Conservation (phyloP, 768 basidiomycete species). For the Pleurotus tuoliensis region DNA sequence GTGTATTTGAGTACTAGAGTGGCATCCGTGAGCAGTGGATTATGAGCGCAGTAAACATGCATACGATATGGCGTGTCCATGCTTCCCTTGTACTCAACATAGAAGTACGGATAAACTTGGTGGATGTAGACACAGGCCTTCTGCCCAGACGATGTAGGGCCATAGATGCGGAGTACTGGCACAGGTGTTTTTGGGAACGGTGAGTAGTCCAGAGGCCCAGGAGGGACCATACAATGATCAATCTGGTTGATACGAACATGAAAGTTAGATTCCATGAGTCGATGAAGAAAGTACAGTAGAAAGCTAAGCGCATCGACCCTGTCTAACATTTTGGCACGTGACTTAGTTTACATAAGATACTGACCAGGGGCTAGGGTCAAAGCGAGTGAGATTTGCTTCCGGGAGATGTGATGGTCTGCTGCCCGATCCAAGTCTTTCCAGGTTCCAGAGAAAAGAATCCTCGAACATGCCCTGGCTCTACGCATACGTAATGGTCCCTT, state of each 20-base stretch:
- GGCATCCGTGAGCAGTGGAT: slow-evolving; percentile 3
- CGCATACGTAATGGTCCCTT: slow-evolving; percentile 84
- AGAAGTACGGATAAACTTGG: slow-evolving; percentile 93
- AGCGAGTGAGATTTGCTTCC: slow-evolving; percentile 21
- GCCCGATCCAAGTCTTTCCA: slow-evolving; percentile 72
- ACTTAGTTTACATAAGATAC: too few species aligned
- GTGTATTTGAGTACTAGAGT: slow-evolving; percentile 72
- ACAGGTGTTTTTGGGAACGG: slow-evolving; percentile 48
- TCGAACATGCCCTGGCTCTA: slow-evolving; percentile 85
- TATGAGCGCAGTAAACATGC: slow-evolving; percentile 7
- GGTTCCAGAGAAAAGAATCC: slow-evolving; percentile 63
- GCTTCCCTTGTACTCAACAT: slow-evolving; percentile 72
- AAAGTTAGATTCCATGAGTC: slow-evolving; percentile 19
- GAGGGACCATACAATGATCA: slow-evolving; percentile 54
- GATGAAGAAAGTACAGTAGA: too few species aligned
- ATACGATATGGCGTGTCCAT: slow-evolving; percentile 63
- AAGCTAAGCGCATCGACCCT: too few species aligned
- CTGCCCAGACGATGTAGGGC: slow-evolving; percentile 70
- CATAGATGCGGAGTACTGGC: slow-evolving; percentile 86
- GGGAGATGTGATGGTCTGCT: slow-evolving; percentile 57
- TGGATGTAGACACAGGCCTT: slow-evolving; percentile 88
- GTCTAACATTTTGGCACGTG: too few species aligned
- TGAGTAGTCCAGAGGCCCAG: slow-evolving; percentile 64
- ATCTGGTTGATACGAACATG: slow-evolving; percentile 53
- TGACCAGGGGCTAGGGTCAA: slow-evolving; percentile 17